A percentile compares a stretch with the other conserved stretches of the same genome.
Conservation (phyloP, 345 rosid species). For the Populus simonii region DNA sequence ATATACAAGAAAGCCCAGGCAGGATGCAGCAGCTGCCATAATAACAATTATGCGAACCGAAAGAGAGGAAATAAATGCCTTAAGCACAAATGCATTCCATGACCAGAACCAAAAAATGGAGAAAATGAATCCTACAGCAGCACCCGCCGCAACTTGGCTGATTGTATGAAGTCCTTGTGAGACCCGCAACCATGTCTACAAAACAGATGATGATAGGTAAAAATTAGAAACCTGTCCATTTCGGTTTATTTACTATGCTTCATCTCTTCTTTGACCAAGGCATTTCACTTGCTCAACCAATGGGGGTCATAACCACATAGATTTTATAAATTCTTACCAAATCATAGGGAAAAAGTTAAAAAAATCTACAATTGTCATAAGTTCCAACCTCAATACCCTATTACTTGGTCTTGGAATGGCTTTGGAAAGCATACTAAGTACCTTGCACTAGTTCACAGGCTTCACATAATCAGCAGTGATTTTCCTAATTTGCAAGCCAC, state of each 20-base stretch:
- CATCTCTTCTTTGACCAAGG: neutral
- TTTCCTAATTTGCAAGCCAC: neutral
- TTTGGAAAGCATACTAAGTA: too few species aligned
- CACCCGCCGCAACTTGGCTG: slow-evolving; percentile 70
- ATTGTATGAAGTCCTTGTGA: slow-evolving; percentile 66
- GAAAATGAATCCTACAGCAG: slow-evolving; percentile 47
- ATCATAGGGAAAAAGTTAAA: too few species aligned
- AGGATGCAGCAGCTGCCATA: slow-evolving; percentile 45
- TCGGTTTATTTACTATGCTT: neutral
- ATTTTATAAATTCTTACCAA: too few species aligned
- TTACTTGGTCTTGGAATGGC: neutral
- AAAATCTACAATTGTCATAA: too few species aligned
- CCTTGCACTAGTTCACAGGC: neutral
- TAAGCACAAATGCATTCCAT: slow-evolving; percentile 49
- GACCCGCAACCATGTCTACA: slow-evolving; percentile 75
- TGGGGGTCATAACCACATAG: too few species aligned
- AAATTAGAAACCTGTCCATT: neutral
- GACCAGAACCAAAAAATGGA: slow-evolving; percentile 52
- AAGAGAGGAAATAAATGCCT: slow-evolving; percentile 47
- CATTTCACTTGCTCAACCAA: too few species aligned
- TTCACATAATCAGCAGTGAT: neutral
- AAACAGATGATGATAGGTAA: slow-evolving; percentile 12
- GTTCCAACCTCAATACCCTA: too few species aligned
- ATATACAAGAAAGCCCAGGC: slow-evolving; percentile 41
- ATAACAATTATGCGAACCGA: slow-evolving; percentile 40